These are phyloP conservation scores for Dictyostelium intermedium DNA, from an alignment of 78 protist species.

Conservation along the genomic window DNA sequence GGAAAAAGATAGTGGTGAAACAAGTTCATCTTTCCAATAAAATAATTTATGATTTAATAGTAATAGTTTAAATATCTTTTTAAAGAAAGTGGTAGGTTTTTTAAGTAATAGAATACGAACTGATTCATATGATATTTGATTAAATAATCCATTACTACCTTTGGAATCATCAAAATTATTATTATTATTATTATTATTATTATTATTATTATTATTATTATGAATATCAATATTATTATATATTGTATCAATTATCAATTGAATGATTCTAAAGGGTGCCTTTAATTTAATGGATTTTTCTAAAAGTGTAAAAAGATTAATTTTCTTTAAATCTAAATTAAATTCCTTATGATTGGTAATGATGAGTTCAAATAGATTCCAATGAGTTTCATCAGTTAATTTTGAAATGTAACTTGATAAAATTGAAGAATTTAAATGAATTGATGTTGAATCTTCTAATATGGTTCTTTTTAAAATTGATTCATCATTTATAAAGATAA, in stretches of 20 bases:
- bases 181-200: too few species aligned
- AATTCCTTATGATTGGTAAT: background rate
- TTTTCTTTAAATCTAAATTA: background rate
- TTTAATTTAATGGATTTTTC: background rate
- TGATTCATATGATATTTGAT: background rate
- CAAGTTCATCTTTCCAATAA: background rate
- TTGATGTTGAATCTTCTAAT: background rate
- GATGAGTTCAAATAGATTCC: background rate
- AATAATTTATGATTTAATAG: background rate
- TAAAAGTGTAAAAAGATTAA: background rate
- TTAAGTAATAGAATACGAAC: background rate
- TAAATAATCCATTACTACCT: background rate
- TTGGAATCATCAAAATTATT: too few species aligned
- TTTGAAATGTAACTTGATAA: background rate
- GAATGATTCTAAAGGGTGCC: background rate
- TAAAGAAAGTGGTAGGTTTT: background rate
- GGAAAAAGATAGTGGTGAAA: background rate
- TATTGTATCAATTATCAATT: background rate
- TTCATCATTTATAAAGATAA: background rate
- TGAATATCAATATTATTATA: background rate
- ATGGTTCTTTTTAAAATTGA: background rate
- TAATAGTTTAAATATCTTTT: background rate
- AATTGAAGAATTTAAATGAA: background rate
- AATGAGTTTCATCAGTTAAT: background rate
- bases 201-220: too few species aligned